Evolutionary conservation across 108 stramenopile genomes (phyloP), one percentile per base, ranked within the genome.

Genomic region (Nannochloropsis gaditana): DNA sequence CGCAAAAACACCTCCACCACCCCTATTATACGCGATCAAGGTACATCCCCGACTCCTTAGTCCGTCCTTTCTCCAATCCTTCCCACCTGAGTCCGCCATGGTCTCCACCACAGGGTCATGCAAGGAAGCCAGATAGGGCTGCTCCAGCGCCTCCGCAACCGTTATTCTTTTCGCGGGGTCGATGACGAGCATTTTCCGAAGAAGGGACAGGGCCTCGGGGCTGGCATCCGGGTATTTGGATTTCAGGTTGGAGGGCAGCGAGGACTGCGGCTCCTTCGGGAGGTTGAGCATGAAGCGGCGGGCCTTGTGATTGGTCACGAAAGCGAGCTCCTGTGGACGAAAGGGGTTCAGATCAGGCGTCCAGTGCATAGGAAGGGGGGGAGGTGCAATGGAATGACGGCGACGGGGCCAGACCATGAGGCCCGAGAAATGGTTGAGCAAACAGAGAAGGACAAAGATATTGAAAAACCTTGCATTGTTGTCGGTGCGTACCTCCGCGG

Each of bases 91-190:
- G 10, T 89, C 88, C 17, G 88, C 88, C 47, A 79, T 21, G 5
- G 90, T 90, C 44, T 91, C 91, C 43, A 89, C 80, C 2, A 87
- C 43, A 9, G 45, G 11, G 44, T 91, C 90, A 86, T 91, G 91
- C 80, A 91, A 82, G 15, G 90, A 89, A 11, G 87, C 43, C 44
- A 93, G 91, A 83, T 91, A 93, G 2, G 91, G 90, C 85, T 93
- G 92, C 47, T 92, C 87, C 84, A 98, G 84, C 21, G 97, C 97
- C 80, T 97, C 92, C 8, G 92, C 90, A 1, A 96, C 95, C n/a
- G 92, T 92, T 42, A 99, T 95, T 50, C 99, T 92, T 21, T 92
- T 83, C 44, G 79, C 84, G 11, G 99, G 97, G 92, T 98, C 95
- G 82, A 97, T 85, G 42, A 93, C 91, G 9, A 99, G 92, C 84